Conservation (phyloP, 2,329 filamentous ascomycete genomes). For the Colletotrichum siamense region DNA sequence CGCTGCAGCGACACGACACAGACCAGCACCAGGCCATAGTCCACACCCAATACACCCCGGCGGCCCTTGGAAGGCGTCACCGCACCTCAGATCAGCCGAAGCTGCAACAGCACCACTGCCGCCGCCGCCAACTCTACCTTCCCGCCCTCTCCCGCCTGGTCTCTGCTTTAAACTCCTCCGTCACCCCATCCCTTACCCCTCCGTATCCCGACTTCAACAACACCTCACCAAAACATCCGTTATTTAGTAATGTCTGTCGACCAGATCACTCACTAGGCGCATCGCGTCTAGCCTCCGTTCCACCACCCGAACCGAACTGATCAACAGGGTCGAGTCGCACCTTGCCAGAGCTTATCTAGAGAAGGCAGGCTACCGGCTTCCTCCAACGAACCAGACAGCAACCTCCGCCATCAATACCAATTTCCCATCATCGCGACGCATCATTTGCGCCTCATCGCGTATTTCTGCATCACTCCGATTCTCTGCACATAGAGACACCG, state of each 20-base stretch:
- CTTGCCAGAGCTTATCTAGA: constrained; percentile 7
- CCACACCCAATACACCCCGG: background rate
- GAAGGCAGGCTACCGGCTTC: constrained; percentile 9
- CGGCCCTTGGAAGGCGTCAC: constrained; percentile 15
- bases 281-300: constrained; percentile 24
- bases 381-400: constrained; percentile 9
- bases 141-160: background rate
- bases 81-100: constrained; percentile 15
- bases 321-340: constrained; percentile 21
- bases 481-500: constrained; percentile 4
- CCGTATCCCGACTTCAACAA: background rate
- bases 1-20: background rate
- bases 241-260: constrained; percentile 21
- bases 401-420: background rate
- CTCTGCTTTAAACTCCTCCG: constrained; percentile 16
- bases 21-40: background rate
- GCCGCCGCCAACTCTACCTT: background rate
- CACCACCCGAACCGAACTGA: constrained; percentile 12
- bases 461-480: background rate
- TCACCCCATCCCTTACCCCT: constrained; percentile 14
- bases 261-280: constrained; percentile 23
- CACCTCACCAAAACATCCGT: background rate
- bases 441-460: background rate
- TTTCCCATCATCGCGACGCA: background rate
- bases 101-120: constrained; percentile 10